Conservation (phyloP, 805 yeast species). For the Osmozyma mogii region DNA sequence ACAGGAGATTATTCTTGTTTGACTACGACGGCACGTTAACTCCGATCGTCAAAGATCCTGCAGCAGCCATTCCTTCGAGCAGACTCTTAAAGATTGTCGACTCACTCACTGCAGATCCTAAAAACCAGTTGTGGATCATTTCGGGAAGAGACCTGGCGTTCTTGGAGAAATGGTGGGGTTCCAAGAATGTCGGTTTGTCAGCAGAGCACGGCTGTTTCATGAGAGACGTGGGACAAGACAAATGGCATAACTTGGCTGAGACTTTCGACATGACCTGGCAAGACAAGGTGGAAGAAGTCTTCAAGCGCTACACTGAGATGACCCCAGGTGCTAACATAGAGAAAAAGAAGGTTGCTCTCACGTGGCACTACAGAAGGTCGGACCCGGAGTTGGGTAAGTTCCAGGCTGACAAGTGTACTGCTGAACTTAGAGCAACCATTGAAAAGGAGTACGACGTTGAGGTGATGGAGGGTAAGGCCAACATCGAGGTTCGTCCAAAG, state of each 20-base stretch:
- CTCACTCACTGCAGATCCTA: constrained; percentile 61
- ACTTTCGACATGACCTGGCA: constrained; percentile 93
- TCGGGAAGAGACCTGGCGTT: constrained; percentile 93
- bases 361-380: constrained; percentile 96
- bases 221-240: constrained; percentile 53
- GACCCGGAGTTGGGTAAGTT: constrained; percentile 90
- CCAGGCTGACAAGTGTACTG: constrained; percentile 70
- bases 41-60: constrained; percentile 93
- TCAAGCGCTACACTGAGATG: constrained; percentile 67
- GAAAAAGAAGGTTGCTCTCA: constrained; percentile 83
- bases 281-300: constrained; percentile 64
- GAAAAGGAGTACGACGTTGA: constrained; percentile 72
- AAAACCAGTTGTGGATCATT: constrained; percentile 87
- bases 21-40: constrained; percentile 98
- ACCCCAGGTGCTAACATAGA: constrained; percentile 90
- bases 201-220: constrained; percentile 98
- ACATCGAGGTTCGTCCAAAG: constrained; percentile 92
- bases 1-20: constrained; percentile 73
- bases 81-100: constrained; percentile 54
- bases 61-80: constrained; percentile 94
- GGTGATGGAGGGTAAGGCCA: constrained; percentile 96
- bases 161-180: constrained; percentile 82
- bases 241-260: constrained; percentile 83
- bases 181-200: constrained; percentile 66
- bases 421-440: constrained; percentile 53